These are phyloP conservation scores for Microdochium paspali DNA, from an alignment of 2,329 filamentous ascomycete species.

Conservation along the genomic window DNA sequence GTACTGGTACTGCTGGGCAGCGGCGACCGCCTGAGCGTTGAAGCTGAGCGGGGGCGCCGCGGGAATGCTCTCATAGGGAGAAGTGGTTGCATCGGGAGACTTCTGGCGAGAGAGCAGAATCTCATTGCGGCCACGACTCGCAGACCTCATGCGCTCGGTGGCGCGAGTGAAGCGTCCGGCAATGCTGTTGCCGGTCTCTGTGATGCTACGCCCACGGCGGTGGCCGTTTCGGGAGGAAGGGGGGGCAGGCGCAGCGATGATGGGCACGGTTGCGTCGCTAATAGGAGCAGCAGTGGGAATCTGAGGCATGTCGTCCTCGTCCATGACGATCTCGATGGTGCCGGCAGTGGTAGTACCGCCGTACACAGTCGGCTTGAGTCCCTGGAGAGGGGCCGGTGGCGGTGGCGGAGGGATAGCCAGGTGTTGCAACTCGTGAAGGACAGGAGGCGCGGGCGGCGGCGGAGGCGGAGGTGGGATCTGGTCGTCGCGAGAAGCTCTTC, in stretches of 20 bases:
- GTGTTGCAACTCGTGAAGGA: constrained; percentile 55
- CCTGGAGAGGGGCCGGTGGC: constrained; percentile 47
- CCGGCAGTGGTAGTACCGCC: constrained; percentile 35
- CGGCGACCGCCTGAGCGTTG: constrained; percentile 16
- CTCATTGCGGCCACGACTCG: constrained; percentile 44
- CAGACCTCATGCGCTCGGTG: constrained; percentile 51
- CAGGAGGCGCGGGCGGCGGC: constrained; percentile 38
- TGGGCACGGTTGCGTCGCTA: constrained; percentile 31
- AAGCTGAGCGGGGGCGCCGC: constrained; percentile 14
- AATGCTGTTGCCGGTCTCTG: constrained; percentile 38
- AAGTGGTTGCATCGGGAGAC: constrained; percentile 23
- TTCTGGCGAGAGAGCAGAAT: constrained; percentile 12
- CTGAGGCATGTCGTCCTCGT: constrained; percentile 37
- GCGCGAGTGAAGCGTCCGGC: constrained; percentile 45
- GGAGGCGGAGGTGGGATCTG: constrained; percentile 40
- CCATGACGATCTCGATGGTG: constrained; percentile 59
- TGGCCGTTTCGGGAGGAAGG: constrained; percentile 34
- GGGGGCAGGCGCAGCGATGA: constrained; percentile 34
- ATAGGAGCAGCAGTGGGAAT: constrained; percentile 23
- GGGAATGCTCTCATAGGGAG: constrained; percentile 27
- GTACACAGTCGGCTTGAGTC: constrained; percentile 28
- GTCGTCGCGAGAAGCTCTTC: constrained; percentile 40
- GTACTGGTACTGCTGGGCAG: constrained; percentile 27
- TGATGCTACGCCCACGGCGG: constrained; percentile 46
- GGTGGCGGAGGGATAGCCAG: constrained; percentile 51